These are phyloP conservation scores for Crithidia fasciculata DNA, from an alignment of 208 protist species.

Conservation along the genomic window DNA sequence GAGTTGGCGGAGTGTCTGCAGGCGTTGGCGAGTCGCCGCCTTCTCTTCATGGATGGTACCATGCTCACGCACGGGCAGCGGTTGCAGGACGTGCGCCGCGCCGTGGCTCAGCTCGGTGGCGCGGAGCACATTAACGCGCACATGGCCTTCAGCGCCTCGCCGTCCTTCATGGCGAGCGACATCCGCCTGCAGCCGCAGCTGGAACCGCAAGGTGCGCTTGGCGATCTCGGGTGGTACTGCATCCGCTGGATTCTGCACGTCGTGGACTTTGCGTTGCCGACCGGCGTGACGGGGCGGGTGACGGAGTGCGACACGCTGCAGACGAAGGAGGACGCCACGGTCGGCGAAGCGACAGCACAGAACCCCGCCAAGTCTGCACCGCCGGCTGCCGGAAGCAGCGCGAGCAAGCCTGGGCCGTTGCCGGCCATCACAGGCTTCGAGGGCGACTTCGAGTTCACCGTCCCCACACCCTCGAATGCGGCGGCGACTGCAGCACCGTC, in stretches of 20 bases:
- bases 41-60: constrained; percentile 80
- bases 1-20: constrained; percentile 60
- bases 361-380: too few relatives aligned
- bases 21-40: constrained; percentile 37
- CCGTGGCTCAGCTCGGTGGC: constrained; percentile 39
- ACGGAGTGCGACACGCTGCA: constrained; percentile 41
- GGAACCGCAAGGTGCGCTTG: constrained; percentile 71
- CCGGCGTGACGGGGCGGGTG: constrained; percentile 52
- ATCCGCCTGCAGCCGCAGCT: constrained; percentile 63
- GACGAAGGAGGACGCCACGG: not conserved
- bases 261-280: constrained; percentile 60
- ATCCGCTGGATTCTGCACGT: constrained; percentile 74
- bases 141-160: constrained; percentile 54
- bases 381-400: not conserved
- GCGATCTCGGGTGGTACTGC: constrained; percentile 83
- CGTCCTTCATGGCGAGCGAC: constrained; percentile 56
- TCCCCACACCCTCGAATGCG: not conserved
- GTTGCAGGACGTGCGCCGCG: constrained; percentile 47
- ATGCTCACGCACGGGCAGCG: constrained; percentile 63
- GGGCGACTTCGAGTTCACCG: constrained; percentile 55
- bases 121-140: constrained; percentile 56
- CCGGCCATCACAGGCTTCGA: constrained; percentile 70
- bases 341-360: not conserved
- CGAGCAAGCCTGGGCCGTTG: not conserved
- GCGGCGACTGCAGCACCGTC: not conserved